Conservation (phyloP, 2,329 filamentous ascomycete species). For the Paracamarosporium sp. region DNA sequence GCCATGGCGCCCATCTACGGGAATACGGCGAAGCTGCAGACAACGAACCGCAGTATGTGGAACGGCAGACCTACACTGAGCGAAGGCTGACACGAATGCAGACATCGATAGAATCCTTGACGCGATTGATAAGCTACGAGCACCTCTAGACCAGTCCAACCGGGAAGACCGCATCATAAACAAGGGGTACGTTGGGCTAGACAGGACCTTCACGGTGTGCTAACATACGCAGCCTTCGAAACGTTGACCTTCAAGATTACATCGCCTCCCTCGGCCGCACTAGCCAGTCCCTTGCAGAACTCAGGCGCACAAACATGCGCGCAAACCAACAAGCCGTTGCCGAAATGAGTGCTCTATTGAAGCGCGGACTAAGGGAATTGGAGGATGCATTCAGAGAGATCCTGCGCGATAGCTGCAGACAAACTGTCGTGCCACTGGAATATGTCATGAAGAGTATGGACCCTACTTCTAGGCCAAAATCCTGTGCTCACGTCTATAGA, state of each 20-base stretch:
- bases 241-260: conserved; percentile 82
- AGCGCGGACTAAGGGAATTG: conserved; percentile 79
- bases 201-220: not conserved
- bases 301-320: conserved; percentile 88
- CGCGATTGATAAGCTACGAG: conserved; percentile 85
- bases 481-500: conserved; percentile 48
- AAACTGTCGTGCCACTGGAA: conserved; percentile 82
- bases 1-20: conserved; percentile 91
- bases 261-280: conserved; percentile 88
- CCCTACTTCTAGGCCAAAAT: too few species aligned
- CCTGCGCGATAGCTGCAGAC: conserved; percentile 77
- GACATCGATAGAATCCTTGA: conserved; percentile 86
- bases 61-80: not conserved
- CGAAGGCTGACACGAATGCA: conserved; percentile 40
- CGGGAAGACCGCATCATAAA: conserved; percentile 92
- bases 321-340: conserved; percentile 89
- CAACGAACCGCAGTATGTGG: conserved; percentile 76
- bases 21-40: conserved; percentile 88
- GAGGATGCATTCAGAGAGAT: conserved; percentile 84
- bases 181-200: conserved; percentile 63
- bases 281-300: conserved; percentile 80
- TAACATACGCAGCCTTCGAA: conserved; percentile 67
- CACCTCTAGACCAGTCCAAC: conserved; percentile 91
- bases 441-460: conserved; percentile 84
- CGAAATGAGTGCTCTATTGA: conserved; percentile 79